Evolutionary conservation across 169 alveolate species (phyloP).

Genomic region (Eimeria praecox): DNA sequence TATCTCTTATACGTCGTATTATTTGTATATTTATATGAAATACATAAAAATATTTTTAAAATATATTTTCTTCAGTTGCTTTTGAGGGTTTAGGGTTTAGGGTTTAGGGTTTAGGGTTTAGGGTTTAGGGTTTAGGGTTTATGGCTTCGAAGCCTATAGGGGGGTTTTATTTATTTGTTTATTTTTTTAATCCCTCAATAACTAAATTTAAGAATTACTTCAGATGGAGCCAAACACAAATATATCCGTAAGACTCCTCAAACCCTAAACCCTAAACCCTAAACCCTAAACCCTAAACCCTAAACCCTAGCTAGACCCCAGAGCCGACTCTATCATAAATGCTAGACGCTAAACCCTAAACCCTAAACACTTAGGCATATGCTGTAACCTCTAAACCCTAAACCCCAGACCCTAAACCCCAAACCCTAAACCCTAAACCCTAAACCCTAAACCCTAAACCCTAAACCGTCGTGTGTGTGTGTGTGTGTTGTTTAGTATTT

Average conservation of each 20-base stretch:
- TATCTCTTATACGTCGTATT: too few species aligned
- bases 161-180: too few species aligned
- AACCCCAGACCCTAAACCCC: neutral
- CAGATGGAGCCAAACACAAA: neutral
- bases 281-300: neutral
- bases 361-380: neutral
- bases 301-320: slow-evolving; percentile 6
- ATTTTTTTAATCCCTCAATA: too few species aligned
- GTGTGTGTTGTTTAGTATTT: slow-evolving; percentile 41
- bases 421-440: neutral
- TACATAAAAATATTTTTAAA: too few species aligned
- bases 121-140: too few species aligned
- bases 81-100: too few species aligned
- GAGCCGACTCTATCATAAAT: too few species aligned
- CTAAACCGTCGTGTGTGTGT: neutral
- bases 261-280: neutral
- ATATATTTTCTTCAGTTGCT: too few species aligned
- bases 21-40: too few species aligned
- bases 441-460: slow-evolving; percentile 26
- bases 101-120: too few species aligned
- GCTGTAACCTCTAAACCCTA: neutral
- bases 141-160: too few species aligned
- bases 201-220: neutral
- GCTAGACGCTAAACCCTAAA: neutral
- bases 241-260: neutral